Percentiles rank a stretch among this genome's conserved stretches.
Evolutionary conservation across 108 stramenopile genomes (phyloP).

Genomic region (Parmales sp.): DNA sequence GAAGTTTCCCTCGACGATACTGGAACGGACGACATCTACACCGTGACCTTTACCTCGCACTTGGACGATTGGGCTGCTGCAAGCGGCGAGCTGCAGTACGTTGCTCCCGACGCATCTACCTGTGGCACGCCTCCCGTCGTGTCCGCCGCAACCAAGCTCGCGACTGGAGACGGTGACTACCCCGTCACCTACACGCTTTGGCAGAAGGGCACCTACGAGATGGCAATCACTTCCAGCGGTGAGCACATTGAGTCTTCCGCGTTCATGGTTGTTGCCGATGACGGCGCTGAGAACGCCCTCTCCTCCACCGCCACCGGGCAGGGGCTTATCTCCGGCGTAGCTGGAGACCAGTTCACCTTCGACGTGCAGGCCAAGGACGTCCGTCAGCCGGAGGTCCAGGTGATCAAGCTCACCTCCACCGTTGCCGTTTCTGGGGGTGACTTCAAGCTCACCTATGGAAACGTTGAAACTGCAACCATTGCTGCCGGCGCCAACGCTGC

Average conservation of each 20-base stretch:
- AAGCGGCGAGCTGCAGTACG: too few relatives aligned
- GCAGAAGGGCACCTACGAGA: constrained; percentile 48
- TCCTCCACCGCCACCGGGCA: constrained; percentile 39
- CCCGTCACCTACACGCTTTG: constrained; percentile 54
- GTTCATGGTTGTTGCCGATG: constrained; percentile 36
- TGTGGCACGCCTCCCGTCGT: too few relatives aligned
- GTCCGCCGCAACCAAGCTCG: constrained; percentile 16
- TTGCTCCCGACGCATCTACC: too few relatives aligned
- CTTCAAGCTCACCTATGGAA: constrained; percentile 12
- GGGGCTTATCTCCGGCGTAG: constrained; percentile 42
- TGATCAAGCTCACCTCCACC: constrained; percentile 24
- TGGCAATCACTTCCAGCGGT: constrained; percentile 30
- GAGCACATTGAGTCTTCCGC: constrained; percentile 44
- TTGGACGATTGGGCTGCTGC: constrained; percentile 36
- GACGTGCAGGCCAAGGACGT: constrained; percentile 44
- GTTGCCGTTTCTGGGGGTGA: neutral
- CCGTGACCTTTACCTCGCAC: constrained; percentile 50
- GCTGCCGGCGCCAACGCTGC: neutral
- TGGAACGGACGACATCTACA: constrained; percentile 34
- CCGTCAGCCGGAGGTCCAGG: constrained; percentile 45
- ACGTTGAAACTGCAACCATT: neutral
- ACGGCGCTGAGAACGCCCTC: constrained; percentile 34
- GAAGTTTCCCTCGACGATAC: constrained; percentile 17
- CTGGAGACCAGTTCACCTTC: constrained; percentile 45
- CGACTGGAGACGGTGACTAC: constrained; percentile 42